Base-by-base conservation (phyloP, 2,329 filamentous ascomycete species). In the Claviceps pusilla region DNA sequence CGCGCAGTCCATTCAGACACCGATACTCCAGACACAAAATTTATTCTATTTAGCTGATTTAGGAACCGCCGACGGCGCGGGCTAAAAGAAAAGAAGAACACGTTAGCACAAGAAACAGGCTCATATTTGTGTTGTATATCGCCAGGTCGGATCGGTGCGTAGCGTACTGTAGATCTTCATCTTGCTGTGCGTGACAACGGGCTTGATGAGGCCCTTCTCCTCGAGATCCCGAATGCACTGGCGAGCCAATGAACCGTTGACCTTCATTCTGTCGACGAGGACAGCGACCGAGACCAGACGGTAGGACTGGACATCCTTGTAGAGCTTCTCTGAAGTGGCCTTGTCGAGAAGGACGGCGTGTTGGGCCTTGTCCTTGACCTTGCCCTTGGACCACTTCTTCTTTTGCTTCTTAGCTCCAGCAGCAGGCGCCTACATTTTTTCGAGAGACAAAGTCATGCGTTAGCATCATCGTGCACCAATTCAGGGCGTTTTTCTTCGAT, bases 301-400 rank as follows among this genome's bases (percentile, higher is more conserved):
- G 87, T 97, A 98, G 62, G 93, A 96, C 78, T 97, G 93, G 69
- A 98, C 94, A 83, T 98, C 93, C 83, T 98, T 98, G 83, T 95
- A 87, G 75, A 98, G 89, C 82, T 94, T 95, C 78, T 98, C 93
- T 65, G 86, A 87, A 71, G 86, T 95, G 77, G 80, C 72, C 85
- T 98, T 98, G 82, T 98, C 93, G 78, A 98, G 89, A 72, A 97
- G 82, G 76, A 98, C 93, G 76, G 87, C 88, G 84, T 98, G 93
- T 76, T 97, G 87, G 77, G 93, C 91, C 90, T 98, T 98, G 84
- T 98, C 93, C 93, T 98, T 98, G 82, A 98, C 93, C 89, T 74
- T 79, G 65, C 70, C 68, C 68, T 73, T 73, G 58, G 71, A 73
- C 72, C 72, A 74, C 72, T 75, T 73, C 71, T 74, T 74, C 71